Evolutionary conservation across 257 asterid species (phyloP).

Genomic region (Misopates orontium): DNA sequence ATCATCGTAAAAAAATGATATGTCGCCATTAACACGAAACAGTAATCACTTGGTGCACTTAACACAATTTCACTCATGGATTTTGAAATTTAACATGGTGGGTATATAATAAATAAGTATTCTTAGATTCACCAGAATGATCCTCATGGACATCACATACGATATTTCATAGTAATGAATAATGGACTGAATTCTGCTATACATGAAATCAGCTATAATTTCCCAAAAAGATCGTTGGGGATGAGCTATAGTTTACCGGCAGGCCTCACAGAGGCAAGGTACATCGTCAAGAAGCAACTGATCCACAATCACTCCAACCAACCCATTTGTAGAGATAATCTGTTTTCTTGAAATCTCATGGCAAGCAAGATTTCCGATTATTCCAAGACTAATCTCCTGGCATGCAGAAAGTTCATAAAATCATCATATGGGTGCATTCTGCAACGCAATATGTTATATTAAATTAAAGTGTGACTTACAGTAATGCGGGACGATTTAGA

Average conservation of each 20-base stretch:
- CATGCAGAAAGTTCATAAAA: constrained; percentile 23
- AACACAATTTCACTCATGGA: not conserved
- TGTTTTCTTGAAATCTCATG: constrained; percentile 60
- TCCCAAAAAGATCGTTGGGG: not conserved
- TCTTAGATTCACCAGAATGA: too few species aligned
- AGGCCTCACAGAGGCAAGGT: constrained; percentile 88
- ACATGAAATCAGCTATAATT: too few species aligned
- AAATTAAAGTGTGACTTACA: constrained; percentile 47
- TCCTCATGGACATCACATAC: too few species aligned
- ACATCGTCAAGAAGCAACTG: constrained; percentile 75
- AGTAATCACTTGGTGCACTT: not conserved
- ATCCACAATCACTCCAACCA: constrained; percentile 61
- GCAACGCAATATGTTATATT: constrained; percentile 7
- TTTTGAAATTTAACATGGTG: not conserved
- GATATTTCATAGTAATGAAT: too few species aligned
- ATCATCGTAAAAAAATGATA: constrained; percentile 10
- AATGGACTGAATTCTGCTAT: too few species aligned
- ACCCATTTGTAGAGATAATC: constrained; percentile 59
- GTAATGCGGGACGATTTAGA: constrained; percentile 65
- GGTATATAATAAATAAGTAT: too few species aligned
- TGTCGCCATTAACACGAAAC: not conserved
- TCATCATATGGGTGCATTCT: constrained; percentile 6
- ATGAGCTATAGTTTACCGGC: constrained; percentile 47
- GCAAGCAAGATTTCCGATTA: constrained; percentile 91
- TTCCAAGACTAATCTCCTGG: constrained; percentile 95